phyloP scores from a whole-genome alignment of 768 basidiomycete genomes.

The Lyophyllum semitale region DNA sequence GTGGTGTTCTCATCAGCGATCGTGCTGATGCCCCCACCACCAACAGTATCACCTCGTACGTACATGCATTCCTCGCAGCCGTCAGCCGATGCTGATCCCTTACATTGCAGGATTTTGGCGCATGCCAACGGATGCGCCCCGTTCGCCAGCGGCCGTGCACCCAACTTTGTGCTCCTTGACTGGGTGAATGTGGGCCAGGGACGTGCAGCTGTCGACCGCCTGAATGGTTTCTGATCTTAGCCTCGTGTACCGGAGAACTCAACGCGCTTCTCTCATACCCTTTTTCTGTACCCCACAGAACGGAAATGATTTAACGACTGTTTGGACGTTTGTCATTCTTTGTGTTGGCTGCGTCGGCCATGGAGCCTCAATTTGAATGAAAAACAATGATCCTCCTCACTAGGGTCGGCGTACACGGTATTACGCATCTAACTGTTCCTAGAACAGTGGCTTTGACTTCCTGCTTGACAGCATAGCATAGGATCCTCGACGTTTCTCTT shows the following conservation, averaged over 20 bases:
- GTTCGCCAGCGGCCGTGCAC: slow-evolving; percentile 37
- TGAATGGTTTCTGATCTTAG: slow-evolving; percentile 31
- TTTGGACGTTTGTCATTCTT: not conserved
- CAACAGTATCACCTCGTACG: slow-evolving; percentile 30
- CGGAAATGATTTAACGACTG: not conserved
- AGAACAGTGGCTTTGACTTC: no score
- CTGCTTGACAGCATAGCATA: no score
- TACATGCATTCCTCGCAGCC: not conserved
- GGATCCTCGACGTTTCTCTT: no score
- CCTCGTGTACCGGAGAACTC: not conserved
- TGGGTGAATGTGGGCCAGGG: slow-evolving; percentile 46
- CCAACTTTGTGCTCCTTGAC: slow-evolving; percentile 52
- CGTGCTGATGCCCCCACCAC: slow-evolving; percentile 25
- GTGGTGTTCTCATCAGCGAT: slow-evolving; percentile 29
- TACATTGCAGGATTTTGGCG: slow-evolving; percentile 30
- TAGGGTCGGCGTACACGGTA: no score
- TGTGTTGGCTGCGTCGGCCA: not conserved
- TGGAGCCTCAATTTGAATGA: not conserved
- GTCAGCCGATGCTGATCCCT: not conserved
- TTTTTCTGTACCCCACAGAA: not conserved
- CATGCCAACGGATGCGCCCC: slow-evolving; percentile 44
- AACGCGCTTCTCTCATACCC: not conserved
- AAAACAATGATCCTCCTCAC: no score
- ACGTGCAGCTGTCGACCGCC: slow-evolving; percentile 34
- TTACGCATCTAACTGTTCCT: no score